Evolutionary conservation across 768 basidiomycete species (phyloP).

Genomic region (Clitopilus hobsonii): DNA sequence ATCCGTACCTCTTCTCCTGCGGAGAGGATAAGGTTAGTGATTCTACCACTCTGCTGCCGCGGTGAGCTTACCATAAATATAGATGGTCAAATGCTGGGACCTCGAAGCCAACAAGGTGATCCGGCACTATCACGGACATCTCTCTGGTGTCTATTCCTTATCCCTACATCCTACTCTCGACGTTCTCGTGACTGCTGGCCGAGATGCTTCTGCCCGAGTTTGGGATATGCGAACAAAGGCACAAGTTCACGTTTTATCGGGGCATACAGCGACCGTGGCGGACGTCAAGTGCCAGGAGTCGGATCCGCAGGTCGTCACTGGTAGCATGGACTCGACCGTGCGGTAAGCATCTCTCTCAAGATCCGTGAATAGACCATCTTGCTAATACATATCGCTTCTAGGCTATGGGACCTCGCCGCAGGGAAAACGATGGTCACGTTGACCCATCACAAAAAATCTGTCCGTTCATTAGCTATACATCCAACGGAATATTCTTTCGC

Average conservation of each 20-base stretch:
- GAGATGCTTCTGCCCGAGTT: constrained; percentile 94
- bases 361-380: background rate
- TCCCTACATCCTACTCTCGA: constrained; percentile 94
- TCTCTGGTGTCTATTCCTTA: constrained; percentile 95
- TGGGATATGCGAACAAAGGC: constrained; percentile 99
- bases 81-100: constrained; percentile 99
- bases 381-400: constrained; percentile 23
- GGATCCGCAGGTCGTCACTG: constrained; percentile 97
- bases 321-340: constrained; percentile 97
- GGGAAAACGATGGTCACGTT: constrained; percentile 95
- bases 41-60: background rate
- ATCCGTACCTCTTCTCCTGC: constrained; percentile 96
- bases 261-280: constrained; percentile 93
- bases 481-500: constrained; percentile 97
- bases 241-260: constrained; percentile 87
- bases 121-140: constrained; percentile 96
- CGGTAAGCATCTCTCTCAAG: constrained; percentile 41
- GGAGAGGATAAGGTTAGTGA: constrained; percentile 88
- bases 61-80: constrained; percentile 3
- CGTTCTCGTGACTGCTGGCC: constrained; percentile 89
- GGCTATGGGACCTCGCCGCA: constrained; percentile 96
- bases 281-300: constrained; percentile 96
- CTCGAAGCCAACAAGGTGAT: constrained; percentile 99
- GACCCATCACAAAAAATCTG: constrained; percentile 99
- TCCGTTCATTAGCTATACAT: constrained; percentile 90